phyloP scores from a whole-genome alignment of 2,329 filamentous ascomycete species.

The Huntiella decipiens region DNA sequence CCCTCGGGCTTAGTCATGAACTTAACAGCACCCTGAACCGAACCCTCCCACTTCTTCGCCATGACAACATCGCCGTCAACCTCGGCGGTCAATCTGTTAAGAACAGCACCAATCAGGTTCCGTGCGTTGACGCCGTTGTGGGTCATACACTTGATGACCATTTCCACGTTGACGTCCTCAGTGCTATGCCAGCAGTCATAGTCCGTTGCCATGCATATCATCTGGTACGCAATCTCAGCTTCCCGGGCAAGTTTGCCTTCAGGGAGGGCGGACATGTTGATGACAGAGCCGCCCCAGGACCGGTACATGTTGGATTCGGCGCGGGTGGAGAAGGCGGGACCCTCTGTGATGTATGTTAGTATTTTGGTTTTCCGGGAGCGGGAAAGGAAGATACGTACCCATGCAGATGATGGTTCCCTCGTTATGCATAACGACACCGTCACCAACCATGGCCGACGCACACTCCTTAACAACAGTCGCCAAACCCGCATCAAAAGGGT shows the following conservation, averaged over 20 bases:
- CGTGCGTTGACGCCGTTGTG: constrained; percentile 79
- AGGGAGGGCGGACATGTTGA: constrained; percentile 94
- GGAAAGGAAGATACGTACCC: constrained; percentile 29
- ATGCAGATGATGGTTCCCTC: constrained; percentile 80
- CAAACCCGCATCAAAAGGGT: constrained; percentile 72
- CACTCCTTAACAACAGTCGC: constrained; percentile 61
- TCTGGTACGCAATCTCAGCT: constrained; percentile 91
- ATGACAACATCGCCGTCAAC: constrained; percentile 57
- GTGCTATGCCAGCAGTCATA: constrained; percentile 93
- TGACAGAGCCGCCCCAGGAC: constrained; percentile 78
- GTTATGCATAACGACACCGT: constrained; percentile 69
- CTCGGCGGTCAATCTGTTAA: constrained; percentile 66
- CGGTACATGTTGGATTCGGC: constrained; percentile 94
- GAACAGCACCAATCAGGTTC: constrained; percentile 64
- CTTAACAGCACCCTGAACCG: constrained; percentile 56
- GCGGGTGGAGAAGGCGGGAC: constrained; percentile 93
- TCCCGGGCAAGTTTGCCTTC: constrained; percentile 93
- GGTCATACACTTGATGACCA: constrained; percentile 95
- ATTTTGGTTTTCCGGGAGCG: neutral
- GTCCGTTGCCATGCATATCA: constrained; percentile 98
- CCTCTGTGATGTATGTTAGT: constrained; percentile 37
- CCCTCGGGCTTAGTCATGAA: constrained; percentile 68
- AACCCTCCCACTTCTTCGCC: constrained; percentile 65
- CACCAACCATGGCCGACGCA: constrained; percentile 56
- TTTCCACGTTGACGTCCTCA: constrained; percentile 77